Base-by-base conservation (phyloP, 352 stramenopile genomes). In the Phytophthora pisi region DNA sequence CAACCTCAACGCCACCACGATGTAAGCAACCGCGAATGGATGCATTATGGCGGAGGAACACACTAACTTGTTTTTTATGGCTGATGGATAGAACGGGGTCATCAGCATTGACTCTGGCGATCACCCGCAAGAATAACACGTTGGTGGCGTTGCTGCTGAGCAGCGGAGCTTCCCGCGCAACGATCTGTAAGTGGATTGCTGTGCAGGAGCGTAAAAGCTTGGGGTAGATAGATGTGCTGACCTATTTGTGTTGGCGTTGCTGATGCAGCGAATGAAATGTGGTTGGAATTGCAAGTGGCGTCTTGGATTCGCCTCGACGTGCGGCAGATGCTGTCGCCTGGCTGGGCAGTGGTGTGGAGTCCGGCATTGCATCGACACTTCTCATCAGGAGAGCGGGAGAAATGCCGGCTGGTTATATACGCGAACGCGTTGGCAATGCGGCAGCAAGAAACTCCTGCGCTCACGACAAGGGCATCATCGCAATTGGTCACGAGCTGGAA, bases 321-420 rank as follows among this genome's bases (percentile, higher is more conserved):
- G 6, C 65, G 68, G 42, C 64, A 34, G 11, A 86, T 89, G 61
- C 75, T 95, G 38, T 74, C 74, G 40, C 64, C 82, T 10, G 28
- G 61, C 4, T 93, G 84, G 85, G 78, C 84, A 3, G 68, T 89
- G 24, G 49, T 86, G 38, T 95, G 85, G 87, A 84, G 38, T 30
- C 85, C 75, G 5, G 42, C 15, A n/a, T 58, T 76, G 42, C 84
- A 93, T 64, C 63, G 59, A 3, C 74, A 77, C 40, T 92, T 92
- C 64, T 75, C 85, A 24, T 31, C 34, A 0, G 56, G 61, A 49
- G 78, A 95, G 51, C 85, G 77, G 11, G 61, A 86, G 34, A 91
- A 92, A 47, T 88, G 77, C 43, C 75, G 75, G 3, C 73, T 92
- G 10, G 50, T 95, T 8, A 47, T 91, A 28, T 68, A 75, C 11